phyloP scores from a whole-genome alignment of 495 filamentous ascomycete genomes.

The Sordaria brevicollis region DNA sequence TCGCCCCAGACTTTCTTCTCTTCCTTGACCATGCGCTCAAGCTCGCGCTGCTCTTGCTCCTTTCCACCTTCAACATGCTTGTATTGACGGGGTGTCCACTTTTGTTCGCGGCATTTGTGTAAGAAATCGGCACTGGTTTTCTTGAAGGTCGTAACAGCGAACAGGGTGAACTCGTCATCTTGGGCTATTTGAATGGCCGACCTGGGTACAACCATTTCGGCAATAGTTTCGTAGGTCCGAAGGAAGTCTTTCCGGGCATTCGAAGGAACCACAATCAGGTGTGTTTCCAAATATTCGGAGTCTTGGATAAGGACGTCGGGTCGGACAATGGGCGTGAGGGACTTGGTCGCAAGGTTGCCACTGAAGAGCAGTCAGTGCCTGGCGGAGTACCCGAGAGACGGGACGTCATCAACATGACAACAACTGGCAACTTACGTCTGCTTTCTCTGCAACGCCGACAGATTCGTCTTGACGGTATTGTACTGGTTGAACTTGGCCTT shows the following conservation, averaged over 20 bases:
- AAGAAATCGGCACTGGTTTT: constrained; percentile 78
- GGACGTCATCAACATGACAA: no score
- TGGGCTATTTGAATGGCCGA: constrained; percentile 65
- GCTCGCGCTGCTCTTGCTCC: constrained; percentile 77
- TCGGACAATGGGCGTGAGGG: constrained; percentile 76
- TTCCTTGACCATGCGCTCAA: constrained; percentile 65
- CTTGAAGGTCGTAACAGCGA: constrained; percentile 86
- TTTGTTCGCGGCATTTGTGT: constrained; percentile 78
- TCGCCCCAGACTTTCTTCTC: constrained; percentile 85
- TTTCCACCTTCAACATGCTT: constrained; percentile 82
- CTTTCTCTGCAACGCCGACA: constrained; percentile 70
- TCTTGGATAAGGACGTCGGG: constrained; percentile 69
- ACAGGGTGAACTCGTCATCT: constrained; percentile 82
- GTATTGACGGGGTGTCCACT: constrained; percentile 91
- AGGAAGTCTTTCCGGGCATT: constrained; percentile 75
- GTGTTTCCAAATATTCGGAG: constrained; percentile 94
- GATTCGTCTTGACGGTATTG: constrained; percentile 74
- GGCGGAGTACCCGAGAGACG: neutral
- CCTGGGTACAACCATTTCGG: constrained; percentile 77
- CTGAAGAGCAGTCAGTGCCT: constrained; percentile 32
- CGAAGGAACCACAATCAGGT: constrained; percentile 78
- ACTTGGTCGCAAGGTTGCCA: constrained; percentile 89
- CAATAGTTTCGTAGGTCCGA: constrained; percentile 75
- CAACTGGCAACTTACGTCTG: constrained; percentile 51
- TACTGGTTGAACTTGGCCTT: constrained; percentile 88